Evolutionary conservation across 495 filamentous ascomycete species (phyloP).

Genomic region (Lasiosphaeria ovina): DNA sequence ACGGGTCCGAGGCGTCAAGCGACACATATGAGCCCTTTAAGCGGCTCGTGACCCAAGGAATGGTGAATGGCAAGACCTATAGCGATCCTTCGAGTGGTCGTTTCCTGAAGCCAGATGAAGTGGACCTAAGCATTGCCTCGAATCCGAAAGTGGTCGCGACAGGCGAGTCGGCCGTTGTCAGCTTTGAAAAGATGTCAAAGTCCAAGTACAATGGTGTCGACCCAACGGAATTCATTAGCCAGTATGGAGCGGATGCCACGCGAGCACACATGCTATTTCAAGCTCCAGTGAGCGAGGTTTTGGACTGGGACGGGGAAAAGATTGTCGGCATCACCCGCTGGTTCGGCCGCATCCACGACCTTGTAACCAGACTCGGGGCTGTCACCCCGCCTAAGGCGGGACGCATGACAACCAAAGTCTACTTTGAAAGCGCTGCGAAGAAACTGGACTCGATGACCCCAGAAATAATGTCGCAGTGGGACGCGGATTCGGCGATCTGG

Average conservation of each 20-base stretch:
- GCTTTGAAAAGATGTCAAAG: constrained; percentile 94
- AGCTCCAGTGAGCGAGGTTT: constrained; percentile 74
- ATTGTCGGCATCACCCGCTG: constrained; percentile 79
- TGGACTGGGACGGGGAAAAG: constrained; percentile 86
- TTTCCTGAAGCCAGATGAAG: constrained; percentile 75
- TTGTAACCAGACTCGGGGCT: constrained; percentile 42
- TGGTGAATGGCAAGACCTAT: constrained; percentile 88
- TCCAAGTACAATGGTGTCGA: constrained; percentile 94
- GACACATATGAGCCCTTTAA: constrained; percentile 68
- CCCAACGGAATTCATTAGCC: constrained; percentile 63
- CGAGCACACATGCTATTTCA: constrained; percentile 86
- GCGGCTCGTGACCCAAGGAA: constrained; percentile 78
- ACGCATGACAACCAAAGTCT: constrained; percentile 14
- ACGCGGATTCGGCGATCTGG: constrained; percentile 58
- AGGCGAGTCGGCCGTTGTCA: constrained; percentile 54
- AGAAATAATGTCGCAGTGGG: constrained; percentile 29
- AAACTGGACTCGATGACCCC: constrained; percentile 18
- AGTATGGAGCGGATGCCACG: constrained; percentile 79
- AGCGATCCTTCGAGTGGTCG: constrained; percentile 69
- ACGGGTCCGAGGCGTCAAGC: constrained; percentile 14
- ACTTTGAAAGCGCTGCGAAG: constrained; percentile 28
- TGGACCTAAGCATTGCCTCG: constrained; percentile 59
- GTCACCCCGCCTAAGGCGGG: constrained; percentile 5
- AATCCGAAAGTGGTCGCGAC: constrained; percentile 61
- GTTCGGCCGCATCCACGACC: constrained; percentile 63